Percentiles rank a stretch among this genome's conserved stretches.
phyloP scores from a whole-genome alignment of 768 basidiomycete genomes.

The Leccinum boreale region DNA sequence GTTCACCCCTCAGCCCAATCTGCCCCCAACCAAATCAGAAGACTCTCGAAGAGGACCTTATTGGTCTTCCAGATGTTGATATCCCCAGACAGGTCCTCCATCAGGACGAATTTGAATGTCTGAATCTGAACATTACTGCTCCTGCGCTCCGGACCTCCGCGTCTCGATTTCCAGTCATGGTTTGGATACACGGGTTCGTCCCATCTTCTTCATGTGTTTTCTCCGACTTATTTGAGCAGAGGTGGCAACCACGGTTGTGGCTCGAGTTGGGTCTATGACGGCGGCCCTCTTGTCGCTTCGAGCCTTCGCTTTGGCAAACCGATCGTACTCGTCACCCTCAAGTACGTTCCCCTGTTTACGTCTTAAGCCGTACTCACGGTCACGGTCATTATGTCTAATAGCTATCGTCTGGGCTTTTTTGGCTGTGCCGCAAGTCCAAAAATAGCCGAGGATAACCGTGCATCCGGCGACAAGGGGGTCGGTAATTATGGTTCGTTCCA shows the following conservation, averaged over 20 bases:
- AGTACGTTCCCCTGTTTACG: slow-evolving; percentile 46
- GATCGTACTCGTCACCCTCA: slow-evolving; percentile 69
- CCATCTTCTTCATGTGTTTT: slow-evolving; percentile 5
- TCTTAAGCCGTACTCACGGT: slow-evolving; percentile 10
- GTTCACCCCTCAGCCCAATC: slow-evolving; percentile 51
- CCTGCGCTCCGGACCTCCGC: slow-evolving; percentile 53
- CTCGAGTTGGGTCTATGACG: slow-evolving; percentile 76
- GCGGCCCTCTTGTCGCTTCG: slow-evolving; percentile 65
- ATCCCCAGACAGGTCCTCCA: slow-evolving; percentile 52
- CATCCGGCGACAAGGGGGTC: slow-evolving; percentile 63
- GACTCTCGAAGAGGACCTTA: slow-evolving; percentile 57
- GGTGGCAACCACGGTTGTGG: slow-evolving; percentile 73
- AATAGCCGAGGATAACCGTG: slow-evolving; percentile 64
- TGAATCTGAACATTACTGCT: slow-evolving; percentile 78
- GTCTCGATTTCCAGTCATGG: slow-evolving; percentile 70
- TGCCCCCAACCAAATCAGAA: slow-evolving; percentile 61
- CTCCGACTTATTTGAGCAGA: slow-evolving; percentile 36
- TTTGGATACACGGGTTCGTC: slow-evolving; percentile 82
- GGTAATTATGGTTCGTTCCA: slow-evolving; percentile 68
- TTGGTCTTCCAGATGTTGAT: slow-evolving; percentile 52
- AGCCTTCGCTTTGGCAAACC: slow-evolving; percentile 63
- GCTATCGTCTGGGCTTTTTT: slow-evolving; percentile 74
- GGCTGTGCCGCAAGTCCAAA: slow-evolving; percentile 70
- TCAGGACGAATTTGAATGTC: slow-evolving; percentile 75
- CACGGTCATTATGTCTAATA: slow-evolving; percentile 24